phyloP scores from a whole-genome alignment of 1,139 yeast genomes.

The Williopsis jadinii region DNA sequence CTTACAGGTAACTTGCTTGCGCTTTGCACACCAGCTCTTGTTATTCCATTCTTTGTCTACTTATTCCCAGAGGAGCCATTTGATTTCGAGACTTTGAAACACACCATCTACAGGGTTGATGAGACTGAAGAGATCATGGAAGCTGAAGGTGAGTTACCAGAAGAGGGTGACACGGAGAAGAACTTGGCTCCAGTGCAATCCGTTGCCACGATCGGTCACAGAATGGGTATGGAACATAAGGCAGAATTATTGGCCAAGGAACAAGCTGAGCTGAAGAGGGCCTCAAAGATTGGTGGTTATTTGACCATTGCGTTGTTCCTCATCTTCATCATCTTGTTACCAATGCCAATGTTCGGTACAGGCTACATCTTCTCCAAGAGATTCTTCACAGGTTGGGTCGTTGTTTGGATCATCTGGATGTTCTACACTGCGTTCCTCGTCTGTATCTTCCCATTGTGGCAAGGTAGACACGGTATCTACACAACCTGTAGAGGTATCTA shows the following conservation, averaged over 20 bases:
- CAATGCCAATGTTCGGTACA: conserved; percentile 84
- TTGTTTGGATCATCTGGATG: conserved; percentile 68
- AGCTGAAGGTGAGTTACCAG: conserved; percentile 26
- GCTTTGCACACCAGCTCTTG: conserved; percentile 61
- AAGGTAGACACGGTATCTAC: conserved; percentile 59
- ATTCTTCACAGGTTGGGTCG: conserved; percentile 82
- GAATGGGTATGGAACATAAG: conserved; percentile 32
- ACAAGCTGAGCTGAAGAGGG: conserved; percentile 35
- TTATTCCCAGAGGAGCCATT: conserved; percentile 63
- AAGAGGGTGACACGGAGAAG: conserved; percentile 31
- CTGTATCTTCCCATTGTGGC: conserved; percentile 54
- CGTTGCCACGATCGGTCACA: conserved; percentile 33
- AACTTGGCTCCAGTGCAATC: conserved; percentile 29
- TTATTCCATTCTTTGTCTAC: conserved; percentile 60
- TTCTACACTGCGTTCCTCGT: conserved; percentile 52
- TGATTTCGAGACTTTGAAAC: conserved; percentile 58
- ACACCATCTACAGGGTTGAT: conserved; percentile 50
- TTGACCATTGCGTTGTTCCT: conserved; percentile 53
- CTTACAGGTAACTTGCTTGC: conserved; percentile 83
- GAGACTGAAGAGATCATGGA: conserved; percentile 55
- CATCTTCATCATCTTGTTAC: conserved; percentile 65
- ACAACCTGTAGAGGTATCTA: conserved; percentile 67
- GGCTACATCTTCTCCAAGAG: conserved; percentile 60
- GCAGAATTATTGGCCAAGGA: conserved; percentile 38
- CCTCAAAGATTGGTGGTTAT: conserved; percentile 48